Percentiles rank a stretch among this genome's conserved stretches.
phyloP scores from a whole-genome alignment of 306 rosid species.

The Fragaria ananassa region DNA sequence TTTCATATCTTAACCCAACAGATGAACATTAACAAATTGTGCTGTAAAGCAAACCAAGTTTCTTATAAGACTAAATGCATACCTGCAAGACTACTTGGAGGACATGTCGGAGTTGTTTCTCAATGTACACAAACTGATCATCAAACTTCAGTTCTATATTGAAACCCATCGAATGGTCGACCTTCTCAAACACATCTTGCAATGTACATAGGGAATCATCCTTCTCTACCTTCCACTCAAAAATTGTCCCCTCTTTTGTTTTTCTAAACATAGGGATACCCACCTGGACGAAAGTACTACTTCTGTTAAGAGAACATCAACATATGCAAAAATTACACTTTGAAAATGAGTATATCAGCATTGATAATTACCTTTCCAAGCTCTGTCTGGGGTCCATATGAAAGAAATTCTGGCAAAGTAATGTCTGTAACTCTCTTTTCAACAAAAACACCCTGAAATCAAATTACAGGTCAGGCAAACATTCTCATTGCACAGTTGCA shows the following conservation, averaged over 20 bases:
- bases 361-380: slow-evolving; percentile 23
- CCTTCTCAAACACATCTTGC: slow-evolving; percentile 56
- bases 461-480: neutral
- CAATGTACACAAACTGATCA: slow-evolving; percentile 52
- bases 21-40: neutral
- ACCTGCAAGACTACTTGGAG: slow-evolving; percentile 56
- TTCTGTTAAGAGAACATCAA: neutral
- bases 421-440: slow-evolving; percentile 62
- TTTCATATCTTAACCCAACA: neutral
- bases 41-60: neutral
- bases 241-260: slow-evolving; percentile 46
- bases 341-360: neutral
- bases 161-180: slow-evolving; percentile 57
- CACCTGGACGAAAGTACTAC: slow-evolving; percentile 14
- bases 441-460: slow-evolving; percentile 56
- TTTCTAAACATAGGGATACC: slow-evolving; percentile 56
- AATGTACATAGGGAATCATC: slow-evolving; percentile 74
- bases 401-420: slow-evolving; percentile 50
- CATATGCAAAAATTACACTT: neutral
- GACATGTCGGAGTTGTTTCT: slow-evolving; percentile 38
- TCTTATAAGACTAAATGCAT: neutral
- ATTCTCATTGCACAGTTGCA: neutral
- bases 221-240: slow-evolving; percentile 63
- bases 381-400: slow-evolving; percentile 66
- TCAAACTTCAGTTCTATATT: slow-evolving; percentile 83